These are phyloP conservation scores for Podospora appendiculata DNA, from an alignment of 495 filamentous ascomycete species.

Conservation along the genomic window DNA sequence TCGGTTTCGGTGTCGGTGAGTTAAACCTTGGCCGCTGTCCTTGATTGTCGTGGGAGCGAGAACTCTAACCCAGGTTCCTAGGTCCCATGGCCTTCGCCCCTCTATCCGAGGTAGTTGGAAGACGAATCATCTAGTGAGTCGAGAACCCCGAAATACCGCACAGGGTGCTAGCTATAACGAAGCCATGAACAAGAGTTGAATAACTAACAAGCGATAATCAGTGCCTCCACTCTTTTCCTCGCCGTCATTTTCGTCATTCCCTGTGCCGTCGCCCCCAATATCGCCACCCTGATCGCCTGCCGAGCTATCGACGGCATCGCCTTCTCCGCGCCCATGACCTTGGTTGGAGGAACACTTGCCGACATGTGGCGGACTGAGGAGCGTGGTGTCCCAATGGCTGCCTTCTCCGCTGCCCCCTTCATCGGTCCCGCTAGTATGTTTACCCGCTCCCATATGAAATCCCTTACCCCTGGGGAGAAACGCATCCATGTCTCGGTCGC, in stretches of 20 bases:
- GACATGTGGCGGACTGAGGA: conserved; percentile 79
- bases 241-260: conserved; percentile 74
- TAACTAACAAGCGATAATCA: background rate
- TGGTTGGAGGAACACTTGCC: conserved; percentile 73
- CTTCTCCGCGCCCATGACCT: conserved; percentile 76
- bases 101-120: conserved; percentile 62
- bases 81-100: conserved; percentile 76
- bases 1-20: conserved; percentile 67
- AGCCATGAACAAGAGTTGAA: too few species aligned
- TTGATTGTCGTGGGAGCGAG: too few species aligned
- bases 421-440: conserved; percentile 52
- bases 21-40: background rate
- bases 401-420: conserved; percentile 73
- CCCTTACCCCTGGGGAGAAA: too few species aligned
- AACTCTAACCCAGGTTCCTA: background rate
- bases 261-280: conserved; percentile 67
- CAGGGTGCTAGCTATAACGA: too few species aligned
- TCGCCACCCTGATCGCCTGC: conserved; percentile 63
- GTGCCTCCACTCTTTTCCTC: conserved; percentile 47
- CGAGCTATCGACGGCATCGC: conserved; percentile 72
- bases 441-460: too few species aligned
- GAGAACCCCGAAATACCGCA: too few species aligned
- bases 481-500: too few species aligned
- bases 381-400: conserved; percentile 78
- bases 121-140: conserved; percentile 55